Conservation (phyloP, 139 green algal genomes). For the Nannochloris sp. region DNA sequence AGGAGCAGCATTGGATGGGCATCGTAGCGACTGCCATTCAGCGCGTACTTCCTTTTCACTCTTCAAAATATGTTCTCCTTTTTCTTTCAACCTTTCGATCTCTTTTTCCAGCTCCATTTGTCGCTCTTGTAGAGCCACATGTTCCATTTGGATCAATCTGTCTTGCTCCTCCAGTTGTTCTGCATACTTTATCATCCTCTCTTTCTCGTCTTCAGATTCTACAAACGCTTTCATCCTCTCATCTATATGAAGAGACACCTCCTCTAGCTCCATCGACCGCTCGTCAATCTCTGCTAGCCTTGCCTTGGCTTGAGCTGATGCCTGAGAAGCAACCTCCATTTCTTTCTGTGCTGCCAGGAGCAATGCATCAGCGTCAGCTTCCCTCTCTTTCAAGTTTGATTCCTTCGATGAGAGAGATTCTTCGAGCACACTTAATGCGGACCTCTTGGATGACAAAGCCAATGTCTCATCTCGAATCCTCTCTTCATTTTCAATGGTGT, state of each 20-base stretch:
- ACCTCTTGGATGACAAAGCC: background rate
- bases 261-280: slow-evolving; percentile 5
- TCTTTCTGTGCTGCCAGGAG: background rate
- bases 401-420: slow-evolving; percentile 9
- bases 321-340: slow-evolving; percentile 5
- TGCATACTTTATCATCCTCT: background rate
- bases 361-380: background rate
- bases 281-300: slow-evolving; percentile 10
- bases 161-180: slow-evolving; percentile 6
- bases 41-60: no score
- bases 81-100: no score
- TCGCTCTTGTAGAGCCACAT: background rate
- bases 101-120: background rate
- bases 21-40: no score
- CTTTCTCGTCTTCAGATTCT: background rate
- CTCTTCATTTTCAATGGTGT: slow-evolving; percentile 13
- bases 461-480: slow-evolving; percentile 15
- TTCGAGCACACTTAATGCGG: slow-evolving; percentile 4
- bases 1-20: no score
- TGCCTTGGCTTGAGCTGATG: background rate
- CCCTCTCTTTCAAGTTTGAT: background rate
- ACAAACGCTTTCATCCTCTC: background rate
- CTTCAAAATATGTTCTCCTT: no score
- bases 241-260: slow-evolving; percentile 15
- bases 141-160: background rate